Conservation (phyloP, 306 rosid genomes). For the Medicago lupulina region DNA sequence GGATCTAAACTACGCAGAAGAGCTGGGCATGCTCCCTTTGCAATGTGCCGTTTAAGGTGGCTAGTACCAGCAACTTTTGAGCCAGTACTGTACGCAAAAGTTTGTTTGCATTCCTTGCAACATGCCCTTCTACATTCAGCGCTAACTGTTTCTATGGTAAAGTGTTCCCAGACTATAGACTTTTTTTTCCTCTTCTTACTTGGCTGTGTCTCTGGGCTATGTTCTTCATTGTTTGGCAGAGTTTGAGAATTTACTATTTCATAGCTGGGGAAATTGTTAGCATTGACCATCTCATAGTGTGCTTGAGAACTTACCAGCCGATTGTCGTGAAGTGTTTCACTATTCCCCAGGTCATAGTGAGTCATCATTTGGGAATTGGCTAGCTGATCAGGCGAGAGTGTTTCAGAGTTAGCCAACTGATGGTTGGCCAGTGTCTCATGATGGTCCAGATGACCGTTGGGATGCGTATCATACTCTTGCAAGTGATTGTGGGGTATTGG, state of each 20-base stretch:
- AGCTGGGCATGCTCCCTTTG: conserved; percentile 87
- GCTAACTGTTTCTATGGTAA: conserved; percentile 82
- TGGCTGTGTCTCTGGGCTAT: conserved; percentile 69
- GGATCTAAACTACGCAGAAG: conserved; percentile 73
- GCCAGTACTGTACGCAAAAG: conserved; percentile 94
- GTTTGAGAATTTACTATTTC: conserved; percentile 49
- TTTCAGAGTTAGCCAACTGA: conserved; percentile 44
- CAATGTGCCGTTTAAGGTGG: conserved; percentile 95
- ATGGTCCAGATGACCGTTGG: conserved; percentile 43
- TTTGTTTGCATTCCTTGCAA: conserved; percentile 91
- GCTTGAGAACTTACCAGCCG: conserved; percentile 42
- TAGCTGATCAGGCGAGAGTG: conserved; percentile 46
- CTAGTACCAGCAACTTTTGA: conserved; percentile 96
- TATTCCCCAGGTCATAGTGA: conserved; percentile 46
- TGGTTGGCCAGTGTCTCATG: conserved; percentile 41
- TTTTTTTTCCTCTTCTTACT: conserved; percentile 85
- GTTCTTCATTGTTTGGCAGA: conserved; percentile 47
- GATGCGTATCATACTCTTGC: conserved; percentile 28
- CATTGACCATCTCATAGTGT: conserved; percentile 40
- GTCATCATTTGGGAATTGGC: conserved; percentile 41
- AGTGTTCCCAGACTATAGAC: conserved; percentile 93
- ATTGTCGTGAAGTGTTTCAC: conserved; percentile 38
- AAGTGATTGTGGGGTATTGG: conserved; percentile 31
- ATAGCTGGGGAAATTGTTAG: conserved; percentile 41
- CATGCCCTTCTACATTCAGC: conserved; percentile 88